Evolutionary conservation across 2,329 filamentous ascomycete genomes (phyloP).

Genomic region (Claviceps purpurea): DNA sequence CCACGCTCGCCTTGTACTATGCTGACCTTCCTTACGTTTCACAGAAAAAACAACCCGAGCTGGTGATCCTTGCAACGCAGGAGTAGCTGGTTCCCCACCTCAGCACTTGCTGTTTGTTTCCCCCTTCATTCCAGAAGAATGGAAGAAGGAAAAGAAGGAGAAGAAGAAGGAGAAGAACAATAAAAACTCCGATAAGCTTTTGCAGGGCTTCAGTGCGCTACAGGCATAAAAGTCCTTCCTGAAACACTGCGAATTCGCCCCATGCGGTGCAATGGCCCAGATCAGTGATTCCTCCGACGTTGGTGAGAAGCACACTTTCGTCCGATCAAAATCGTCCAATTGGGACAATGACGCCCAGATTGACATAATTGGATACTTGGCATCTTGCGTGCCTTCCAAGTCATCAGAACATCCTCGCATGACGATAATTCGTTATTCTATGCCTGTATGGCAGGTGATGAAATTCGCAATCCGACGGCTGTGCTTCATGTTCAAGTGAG

Average conservation of each 20-base stretch:
- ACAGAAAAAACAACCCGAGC: neutral
- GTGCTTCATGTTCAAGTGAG: neutral
- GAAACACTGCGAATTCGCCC: neutral
- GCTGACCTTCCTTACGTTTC: neutral
- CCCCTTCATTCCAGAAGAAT: neutral
- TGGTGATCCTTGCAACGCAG: neutral
- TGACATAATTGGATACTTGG: conserved; percentile 1
- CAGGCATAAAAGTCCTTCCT: neutral
- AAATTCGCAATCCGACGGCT: neutral
- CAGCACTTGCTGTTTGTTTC: neutral
- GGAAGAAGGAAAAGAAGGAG: neutral
- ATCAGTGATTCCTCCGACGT: neutral
- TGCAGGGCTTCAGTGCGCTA: neutral
- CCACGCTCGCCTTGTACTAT: neutral
- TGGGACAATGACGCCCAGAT: neutral
- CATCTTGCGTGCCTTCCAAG: conserved; percentile 1
- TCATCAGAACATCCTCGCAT: neutral
- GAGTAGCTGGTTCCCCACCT: neutral
- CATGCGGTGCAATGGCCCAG: neutral
- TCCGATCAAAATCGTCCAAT: neutral
- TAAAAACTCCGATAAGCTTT: neutral
- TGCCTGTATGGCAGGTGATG: neutral
- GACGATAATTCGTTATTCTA: conserved; percentile 1
- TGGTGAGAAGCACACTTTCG: neutral
- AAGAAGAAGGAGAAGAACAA: neutral